Evolutionary conservation across 371 early-diverging fungal genomes (phyloP), one percentile per base, ranked within the genome.

Genomic region (Haplosporangium sp.): DNA sequence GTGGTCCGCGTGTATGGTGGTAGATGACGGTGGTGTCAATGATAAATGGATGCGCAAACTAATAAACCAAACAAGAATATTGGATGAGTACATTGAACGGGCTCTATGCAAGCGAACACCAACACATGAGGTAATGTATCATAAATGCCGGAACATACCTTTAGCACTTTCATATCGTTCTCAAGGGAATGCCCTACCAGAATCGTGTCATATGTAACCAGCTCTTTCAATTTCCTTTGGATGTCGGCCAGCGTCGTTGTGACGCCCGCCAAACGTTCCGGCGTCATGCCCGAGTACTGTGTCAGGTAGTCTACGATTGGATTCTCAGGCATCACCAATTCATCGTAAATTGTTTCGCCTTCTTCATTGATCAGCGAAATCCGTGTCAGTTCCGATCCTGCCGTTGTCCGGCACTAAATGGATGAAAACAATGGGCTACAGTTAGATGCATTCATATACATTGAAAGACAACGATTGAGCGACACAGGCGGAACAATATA

Each of bases 171-270:
- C 74, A 94, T 70, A 74, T 94, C 95, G 54, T 91, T 92, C 57
- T 91, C 88, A 6, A 94, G 73, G 3, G 91, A 90, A 70, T 94
- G 94, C 0, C 94, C 94, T 13, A 92, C 77, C 14, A 94, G 73
- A 47, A 95, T 90, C 7, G 92, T 91, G 59, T 86, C 73, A 45
- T 83, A 80, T 23, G 86, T 81, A 9, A 93, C 82, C 0, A 91
- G 38, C 56, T 86, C 83, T 13, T 83, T 80, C 18, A 95, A 48
- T 47, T 84, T 74, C 45, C 81, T 83, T 67, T 91, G 90, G 11
- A 92, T 84, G 23, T 89, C 86, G 23, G 79, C 77, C 1, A 93
- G 69, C 0, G 86, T 84, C 23, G 84, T 89, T 6, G 82, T 88
- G 1, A 87, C 89, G 0, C 72, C 69, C 1, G 73, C 75, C 67